Percentiles rank a stretch among this genome's conserved stretches.
Conservation (phyloP, 352 stramenopile genomes). For the Pythium vanterpoolii region DNA sequence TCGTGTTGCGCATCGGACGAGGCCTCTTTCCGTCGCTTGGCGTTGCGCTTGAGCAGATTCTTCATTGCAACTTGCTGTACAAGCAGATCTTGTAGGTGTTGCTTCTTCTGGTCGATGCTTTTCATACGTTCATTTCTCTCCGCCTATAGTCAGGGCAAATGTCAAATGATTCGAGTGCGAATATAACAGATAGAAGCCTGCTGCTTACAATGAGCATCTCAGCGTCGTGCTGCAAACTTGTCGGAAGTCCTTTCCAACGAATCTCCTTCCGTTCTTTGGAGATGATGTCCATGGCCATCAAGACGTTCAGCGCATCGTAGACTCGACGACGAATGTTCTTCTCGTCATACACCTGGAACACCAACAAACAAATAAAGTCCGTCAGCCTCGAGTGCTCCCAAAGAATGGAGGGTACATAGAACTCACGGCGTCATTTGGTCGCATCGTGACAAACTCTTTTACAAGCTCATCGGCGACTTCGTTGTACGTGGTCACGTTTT, state of each 20-base stretch:
- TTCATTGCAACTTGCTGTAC: conserved; percentile 93
- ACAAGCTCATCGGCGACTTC: conserved; percentile 94
- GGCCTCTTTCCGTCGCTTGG: conserved; percentile 51
- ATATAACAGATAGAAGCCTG: background rate
- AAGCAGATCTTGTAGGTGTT: conserved; percentile 91
- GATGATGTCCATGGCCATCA: conserved; percentile 99
- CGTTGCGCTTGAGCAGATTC: conserved; percentile 91
- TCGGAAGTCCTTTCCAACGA: conserved; percentile 78
- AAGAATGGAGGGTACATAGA: background rate
- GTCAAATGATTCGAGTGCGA: background rate
- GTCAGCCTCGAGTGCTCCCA: background rate
- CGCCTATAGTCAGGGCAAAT: conserved; percentile 42
- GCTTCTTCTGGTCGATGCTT: conserved; percentile 84
- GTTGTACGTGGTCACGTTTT: conserved; percentile 94
- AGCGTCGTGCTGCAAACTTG: conserved; percentile 83
- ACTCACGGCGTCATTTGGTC: conserved; percentile 66
- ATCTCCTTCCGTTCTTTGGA: conserved; percentile 95
- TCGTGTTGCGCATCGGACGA: conserved; percentile 42
- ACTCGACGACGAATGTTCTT: conserved; percentile 96
- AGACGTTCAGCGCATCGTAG: conserved; percentile 97
- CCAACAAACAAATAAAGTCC: background rate
- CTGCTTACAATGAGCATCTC: conserved; percentile 74
- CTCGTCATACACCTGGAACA: conserved; percentile 86
- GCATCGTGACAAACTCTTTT: conserved; percentile 85
- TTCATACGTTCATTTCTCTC: conserved; percentile 76